Base-by-base conservation (phyloP, 31 red algal genomes). In the Odonthalia washingtoniensis region DNA sequence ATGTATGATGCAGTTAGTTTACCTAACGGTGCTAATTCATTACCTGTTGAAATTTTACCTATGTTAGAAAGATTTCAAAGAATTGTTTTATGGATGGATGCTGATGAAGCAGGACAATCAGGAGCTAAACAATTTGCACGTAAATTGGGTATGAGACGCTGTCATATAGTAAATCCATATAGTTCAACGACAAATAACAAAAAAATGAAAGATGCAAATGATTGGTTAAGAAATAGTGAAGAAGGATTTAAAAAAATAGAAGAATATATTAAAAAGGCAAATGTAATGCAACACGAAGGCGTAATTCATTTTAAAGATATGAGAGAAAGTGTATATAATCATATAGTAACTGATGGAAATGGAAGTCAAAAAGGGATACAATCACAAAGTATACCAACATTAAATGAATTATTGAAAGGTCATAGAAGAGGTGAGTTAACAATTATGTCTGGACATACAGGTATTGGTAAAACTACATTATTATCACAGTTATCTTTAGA, bases 401-500 rank as follows among this genome's bases (percentile, higher is more conserved):
- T 98, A 5, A 95, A 98, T 73, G 31, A 86, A 0, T 35, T 95
- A 34, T 35, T 95, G 0, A 93, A 89, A 21, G 97, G 97, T 26
- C 93, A 94, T 67, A 88, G 97, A 31, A 86, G 93, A 34, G 95
- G 95, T 26, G 97, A 99, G 72, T 53, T 96, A 37, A 89, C 94
- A 37, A 88, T 99, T 70, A 75, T 90, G 27, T 84, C 89, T 37
- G 97, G 97, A 14, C 95, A 96, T 72, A 99, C 95, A 28, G 97
- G 97, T 16, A 89, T 99, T 0, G 97, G 97, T 30, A 99, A 99
- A 49, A 97, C 97, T 2, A 99, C 97, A 4, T 49, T 99, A 39
- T 72, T 99, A 30, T 92, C 89, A 38, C 97, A 99, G 75, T 44
- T 99, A 66, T 81, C 90, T 17, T 64, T 99, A 33, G 97, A 99